phyloP scores from a whole-genome alignment of 1,284 basidiomycete species.

The Ceratobasidium sp. region DNA sequence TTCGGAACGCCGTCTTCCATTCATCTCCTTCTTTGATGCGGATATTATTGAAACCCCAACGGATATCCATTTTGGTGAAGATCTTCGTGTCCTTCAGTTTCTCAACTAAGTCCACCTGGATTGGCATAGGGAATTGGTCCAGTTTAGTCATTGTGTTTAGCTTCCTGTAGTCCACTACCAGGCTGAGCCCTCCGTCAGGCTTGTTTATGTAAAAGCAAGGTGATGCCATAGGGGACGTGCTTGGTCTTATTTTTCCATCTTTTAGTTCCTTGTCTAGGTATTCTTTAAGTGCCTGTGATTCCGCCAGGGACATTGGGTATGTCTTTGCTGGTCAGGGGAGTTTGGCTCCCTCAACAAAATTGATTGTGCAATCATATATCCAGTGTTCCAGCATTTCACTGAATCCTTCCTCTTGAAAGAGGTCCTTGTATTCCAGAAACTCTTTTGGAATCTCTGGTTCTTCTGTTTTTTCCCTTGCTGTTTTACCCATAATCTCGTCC shows the following conservation, averaged over 20 bases:
- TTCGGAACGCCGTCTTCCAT: constrained; percentile 11
- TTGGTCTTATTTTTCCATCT: neutral
- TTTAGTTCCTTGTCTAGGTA: neutral
- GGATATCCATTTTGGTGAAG: too few species aligned
- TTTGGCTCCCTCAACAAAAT: too few species aligned
- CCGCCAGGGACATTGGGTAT: constrained; percentile 18
- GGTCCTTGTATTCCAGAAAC: too few species aligned
- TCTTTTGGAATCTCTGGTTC: too few species aligned
- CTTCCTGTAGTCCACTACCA: constrained; percentile 19
- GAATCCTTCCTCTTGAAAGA: too few species aligned
- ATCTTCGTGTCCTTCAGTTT: neutral
- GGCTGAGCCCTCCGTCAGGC: neutral
- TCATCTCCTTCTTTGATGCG: constrained; percentile 24
- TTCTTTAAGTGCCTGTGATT: constrained; percentile 4
- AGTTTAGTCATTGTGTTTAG: constrained; percentile 25
- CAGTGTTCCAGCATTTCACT: too few species aligned
- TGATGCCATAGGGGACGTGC: constrained; percentile 14
- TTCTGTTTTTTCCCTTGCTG: too few species aligned
- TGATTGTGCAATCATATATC: too few species aligned
- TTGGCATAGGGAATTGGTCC: constrained; percentile 32
- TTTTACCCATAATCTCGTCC: too few species aligned
- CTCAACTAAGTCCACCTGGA: constrained; percentile 7
- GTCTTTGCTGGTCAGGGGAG: too few species aligned
- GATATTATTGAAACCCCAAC: constrained; percentile 13
- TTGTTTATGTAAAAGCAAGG: constrained; percentile 37